Base-by-base conservation (phyloP, 2,329 filamentous ascomycete species). In the Sporothrix mexicana region DNA sequence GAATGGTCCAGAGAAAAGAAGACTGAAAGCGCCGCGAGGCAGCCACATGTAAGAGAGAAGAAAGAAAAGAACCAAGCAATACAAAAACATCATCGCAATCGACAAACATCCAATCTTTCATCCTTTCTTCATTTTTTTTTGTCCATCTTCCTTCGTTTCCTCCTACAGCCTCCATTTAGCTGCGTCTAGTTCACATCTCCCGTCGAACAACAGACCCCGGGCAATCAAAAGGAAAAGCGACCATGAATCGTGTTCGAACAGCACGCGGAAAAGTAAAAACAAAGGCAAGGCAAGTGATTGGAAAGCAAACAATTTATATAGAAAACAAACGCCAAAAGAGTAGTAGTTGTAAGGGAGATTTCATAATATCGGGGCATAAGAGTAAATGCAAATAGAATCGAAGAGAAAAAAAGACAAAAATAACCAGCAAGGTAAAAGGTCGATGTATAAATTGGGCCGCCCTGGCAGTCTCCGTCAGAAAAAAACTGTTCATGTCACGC, bases 11-110 rank as follows among this genome's bases (percentile, higher is more conserved):
- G 57, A 62, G 13, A 59, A 45, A 47, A 61, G n/a, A 53, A 61
- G 51, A 53, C 9, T 25, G 30, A 71, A 25, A 71, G 79, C 83
- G 82, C 84, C 84, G 84, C 76, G 84, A 84, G 84, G 84, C 83
- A 85, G 79, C 82, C 71, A 71, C 62, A 49, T 70, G 53, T 73
- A 73, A 69, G 30, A 43, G 13, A 55, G 25, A 41, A 67, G 13
- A 51, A 51, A 51, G 13, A 55, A 23, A 17, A 69, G 23, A 53
- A 43, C 25, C 80, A 82, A 84, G 81, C 84, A 82, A 79, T 79
- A 49, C n/a, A 17, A 69, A 69, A 2, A 6, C 12, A 55, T 23
- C 49, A 45, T n/a, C 9, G 57, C 2, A 47, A 53, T 45, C 41
- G 25, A 23, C 36, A n/a, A 53, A 25, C 0, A 53, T 55, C 67